Base-by-base conservation (phyloP, 352 stramenopile genomes). In the Phytophthora citricola region DNA sequence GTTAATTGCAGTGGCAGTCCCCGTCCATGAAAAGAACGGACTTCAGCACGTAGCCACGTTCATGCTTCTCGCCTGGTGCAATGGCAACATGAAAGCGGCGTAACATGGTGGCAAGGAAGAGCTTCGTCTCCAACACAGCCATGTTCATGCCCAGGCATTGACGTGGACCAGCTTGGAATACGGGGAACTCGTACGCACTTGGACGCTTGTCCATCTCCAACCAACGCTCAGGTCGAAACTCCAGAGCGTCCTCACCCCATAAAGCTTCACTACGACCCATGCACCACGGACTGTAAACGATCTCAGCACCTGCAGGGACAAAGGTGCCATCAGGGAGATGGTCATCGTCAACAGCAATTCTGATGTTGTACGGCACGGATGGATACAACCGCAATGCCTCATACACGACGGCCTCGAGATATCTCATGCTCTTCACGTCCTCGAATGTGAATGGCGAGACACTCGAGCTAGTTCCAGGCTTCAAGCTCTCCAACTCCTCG, bases 321-420 rank as follows among this genome's bases (percentile, higher is more conserved):
- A 89, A 89, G 6, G 83, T 92, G 11, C 83, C 83, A 43, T 93
- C 85, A 2, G 85, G 87, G 3, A 91, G 48, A 12, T 82, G 56
- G 38, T 94, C 83, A 63, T 92, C 84, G 2, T 74, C 43, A 2
- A 91, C 73, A 9, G 78, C 79, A 34, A 71, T 52, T 66, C 91
- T 93, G 54, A 89, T 65, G 44, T 95, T 92, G 50, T 80, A 88
- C 7, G 89, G 85, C 9, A 93, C 66, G n/a, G 83, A 69, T 15
- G 89, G 89, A 43, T 89, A 94, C 57, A 95, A 58, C 2, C 89
- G 81, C 40, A 93, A 69, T 7, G 83, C 73, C 51, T 96, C 89
- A 43, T 78, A 82, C 17, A 90, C 76, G 27, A 92, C 85, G 8
- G 80, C 89, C 10, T 89, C 71, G 4, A 92, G 54, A 57, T 91